These are phyloP conservation scores for Neotropicomus parvogracilis DNA, from an alignment of 1,284 basidiomycete genomes.

Conservation along the genomic window DNA sequence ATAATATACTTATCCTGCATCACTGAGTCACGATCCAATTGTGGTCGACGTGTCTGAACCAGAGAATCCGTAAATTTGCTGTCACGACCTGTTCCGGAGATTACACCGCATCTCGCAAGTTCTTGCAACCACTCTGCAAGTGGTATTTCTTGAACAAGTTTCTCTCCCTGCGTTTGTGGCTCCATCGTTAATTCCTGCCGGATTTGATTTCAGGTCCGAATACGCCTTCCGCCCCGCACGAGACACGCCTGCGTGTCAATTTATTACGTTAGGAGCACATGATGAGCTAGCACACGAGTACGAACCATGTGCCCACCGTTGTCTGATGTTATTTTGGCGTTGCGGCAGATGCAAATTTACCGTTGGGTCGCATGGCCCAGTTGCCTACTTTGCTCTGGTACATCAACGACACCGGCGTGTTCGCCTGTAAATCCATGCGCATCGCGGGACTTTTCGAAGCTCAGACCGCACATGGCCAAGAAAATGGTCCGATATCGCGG, in stretches of 20 bases:
- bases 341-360: no score
- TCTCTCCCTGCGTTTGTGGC: not conserved
- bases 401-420: not conserved
- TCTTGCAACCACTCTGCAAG: not conserved
- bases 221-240: no score
- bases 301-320: not conserved
- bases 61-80: no score
- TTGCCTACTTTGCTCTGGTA: not conserved
- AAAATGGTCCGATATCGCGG: not conserved
- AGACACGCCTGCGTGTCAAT: no score
- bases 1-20: not conserved
- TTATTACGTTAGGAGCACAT: not conserved
- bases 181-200: no score
- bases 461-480: not conserved
- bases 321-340: not conserved
- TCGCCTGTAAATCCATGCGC: not conserved
- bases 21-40: not conserved
- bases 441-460: not conserved
- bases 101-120: no score
- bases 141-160: not conserved
- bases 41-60: not conserved
- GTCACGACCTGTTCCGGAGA: no score
- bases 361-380: not conserved
- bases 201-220: no score
- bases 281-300: slow-evolving; percentile 4